phyloP scores from a whole-genome alignment of 208 protist genomes.

The Tetramitus jugosus region DNA sequence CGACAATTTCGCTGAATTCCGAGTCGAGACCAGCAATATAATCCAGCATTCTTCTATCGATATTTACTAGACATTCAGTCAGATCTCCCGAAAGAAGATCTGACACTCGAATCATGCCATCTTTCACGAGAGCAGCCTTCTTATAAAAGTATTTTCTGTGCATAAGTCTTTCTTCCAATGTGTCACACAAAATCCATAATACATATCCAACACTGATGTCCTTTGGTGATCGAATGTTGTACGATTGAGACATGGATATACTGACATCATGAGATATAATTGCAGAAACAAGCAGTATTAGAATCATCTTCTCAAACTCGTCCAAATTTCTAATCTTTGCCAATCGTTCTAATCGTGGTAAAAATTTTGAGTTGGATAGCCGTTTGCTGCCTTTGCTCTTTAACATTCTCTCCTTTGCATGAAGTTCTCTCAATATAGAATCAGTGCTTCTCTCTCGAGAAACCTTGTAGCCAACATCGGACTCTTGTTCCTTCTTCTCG shows the following conservation, averaged over 20 bases:
- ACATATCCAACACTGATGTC: constrained; percentile 73
- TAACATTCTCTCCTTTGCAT: constrained; percentile 60
- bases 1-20: constrained; percentile 73
- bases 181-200: constrained; percentile 72
- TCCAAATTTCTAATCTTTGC: constrained; percentile 54
- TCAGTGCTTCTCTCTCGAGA: constrained; percentile 61
- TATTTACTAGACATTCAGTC: constrained; percentile 75
- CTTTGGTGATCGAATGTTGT: constrained; percentile 58
- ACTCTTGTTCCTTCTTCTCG: constrained; percentile 73
- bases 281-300: constrained; percentile 68
- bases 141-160: constrained; percentile 72
- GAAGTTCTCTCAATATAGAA: constrained; percentile 62
- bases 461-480: constrained; percentile 39
- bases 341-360: constrained; percentile 72
- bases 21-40: constrained; percentile 71
- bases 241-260: constrained; percentile 65
- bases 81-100: constrained; percentile 57
- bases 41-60: constrained; percentile 81
- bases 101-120: constrained; percentile 58
- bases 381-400: constrained; percentile 53
- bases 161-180: constrained; percentile 63
- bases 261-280: constrained; percentile 73
- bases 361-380: constrained; percentile 37
- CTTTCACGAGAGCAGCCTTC: constrained; percentile 54
- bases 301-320: constrained; percentile 72